These are phyloP conservation scores for Ambrosiella cleistominuta DNA, from an alignment of 2,329 filamentous ascomycete species.

Conservation along the genomic window DNA sequence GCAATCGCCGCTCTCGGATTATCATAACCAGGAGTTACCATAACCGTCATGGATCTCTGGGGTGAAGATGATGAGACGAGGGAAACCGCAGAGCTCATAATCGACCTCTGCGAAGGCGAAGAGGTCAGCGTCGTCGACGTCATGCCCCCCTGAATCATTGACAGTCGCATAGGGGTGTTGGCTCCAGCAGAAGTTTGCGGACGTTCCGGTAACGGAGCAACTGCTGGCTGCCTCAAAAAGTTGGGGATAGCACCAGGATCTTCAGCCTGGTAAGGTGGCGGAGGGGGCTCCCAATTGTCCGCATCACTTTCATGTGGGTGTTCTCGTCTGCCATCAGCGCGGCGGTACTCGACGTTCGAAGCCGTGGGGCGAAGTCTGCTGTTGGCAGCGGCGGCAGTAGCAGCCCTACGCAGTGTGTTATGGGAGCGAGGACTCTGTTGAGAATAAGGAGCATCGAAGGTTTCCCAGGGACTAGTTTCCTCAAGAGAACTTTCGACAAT, in stretches of 20 bases:
- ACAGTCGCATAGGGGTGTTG: not conserved
- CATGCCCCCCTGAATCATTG: not conserved
- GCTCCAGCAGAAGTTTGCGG: not conserved
- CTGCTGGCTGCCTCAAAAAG: conserved; percentile 34
- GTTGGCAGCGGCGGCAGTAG: conserved; percentile 53
- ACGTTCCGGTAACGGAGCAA: conserved; percentile 20
- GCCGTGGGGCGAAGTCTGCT: conserved; percentile 43
- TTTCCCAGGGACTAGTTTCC: conserved; percentile 23
- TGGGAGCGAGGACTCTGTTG: conserved; percentile 55
- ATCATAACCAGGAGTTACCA: not conserved
- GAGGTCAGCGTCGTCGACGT: not conserved
- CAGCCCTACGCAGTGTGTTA: conserved; percentile 53
- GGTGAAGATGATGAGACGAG: conserved; percentile 1
- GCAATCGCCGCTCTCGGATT: not conserved
- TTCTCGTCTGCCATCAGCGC: conserved; percentile 52
- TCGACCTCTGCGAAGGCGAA: conserved; percentile 1
- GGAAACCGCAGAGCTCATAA: not conserved
- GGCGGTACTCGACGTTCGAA: conserved; percentile 42
- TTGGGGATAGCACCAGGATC: conserved; percentile 38
- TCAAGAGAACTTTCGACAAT: conserved; percentile 10
- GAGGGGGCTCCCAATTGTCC: conserved; percentile 75
- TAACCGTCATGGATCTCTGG: not conserved
- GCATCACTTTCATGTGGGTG: conserved; percentile 75
- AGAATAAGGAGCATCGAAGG: conserved; percentile 53
- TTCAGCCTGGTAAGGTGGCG: conserved; percentile 59